Percentiles rank a stretch among this genome's conserved stretches.
These are phyloP conservation scores for Carallia pectinifolia DNA, from an alignment of 345 rosid genomes.

Conservation along the genomic window DNA sequence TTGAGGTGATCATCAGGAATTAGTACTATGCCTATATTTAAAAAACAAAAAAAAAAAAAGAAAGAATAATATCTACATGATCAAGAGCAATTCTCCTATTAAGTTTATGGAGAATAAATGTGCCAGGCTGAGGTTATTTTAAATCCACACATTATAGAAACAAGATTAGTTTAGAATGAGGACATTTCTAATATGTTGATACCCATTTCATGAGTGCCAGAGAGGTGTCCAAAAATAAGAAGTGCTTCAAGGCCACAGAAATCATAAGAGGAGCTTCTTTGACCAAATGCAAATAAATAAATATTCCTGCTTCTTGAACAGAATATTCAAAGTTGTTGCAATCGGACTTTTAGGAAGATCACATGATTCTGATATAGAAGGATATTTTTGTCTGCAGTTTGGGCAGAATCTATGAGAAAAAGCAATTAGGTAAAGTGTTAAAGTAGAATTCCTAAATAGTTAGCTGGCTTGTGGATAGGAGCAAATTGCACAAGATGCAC, in stretches of 20 bases:
- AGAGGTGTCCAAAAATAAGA: not conserved
- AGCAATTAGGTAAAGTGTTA: slow-evolving; percentile 38
- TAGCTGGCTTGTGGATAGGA: slow-evolving; percentile 62
- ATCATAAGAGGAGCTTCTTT: slow-evolving; percentile 18
- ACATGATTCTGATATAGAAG: slow-evolving; percentile 56
- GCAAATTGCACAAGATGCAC: slow-evolving; percentile 33
- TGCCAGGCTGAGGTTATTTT: slow-evolving; percentile 24
- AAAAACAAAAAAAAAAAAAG: not conserved
- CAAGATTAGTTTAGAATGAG: slow-evolving; percentile 20
- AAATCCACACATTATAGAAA: slow-evolving; percentile 21
- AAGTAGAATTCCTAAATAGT: slow-evolving; percentile 56
- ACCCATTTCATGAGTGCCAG: slow-evolving; percentile 5
- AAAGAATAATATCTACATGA: slow-evolving; percentile 45
- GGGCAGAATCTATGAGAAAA: slow-evolving; percentile 53
- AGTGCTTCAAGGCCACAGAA: slow-evolving; percentile 4
- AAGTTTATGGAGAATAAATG: slow-evolving; percentile 31
- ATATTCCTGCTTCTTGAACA: slow-evolving; percentile 40
- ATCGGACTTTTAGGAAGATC: slow-evolving; percentile 42
- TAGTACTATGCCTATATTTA: slow-evolving; percentile 25
- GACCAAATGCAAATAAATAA: slow-evolving; percentile 23
- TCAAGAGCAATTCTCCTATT: slow-evolving; percentile 49
- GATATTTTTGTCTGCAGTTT: slow-evolving; percentile 46
- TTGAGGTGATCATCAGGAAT: slow-evolving; percentile 37
- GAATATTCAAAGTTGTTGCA: slow-evolving; percentile 39
- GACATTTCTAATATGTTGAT: slow-evolving; percentile 37